A percentile compares a stretch with the other conserved stretches of the same genome.
Evolutionary conservation across 345 rosid species (phyloP).

Genomic region (Physaria fendleri): DNA sequence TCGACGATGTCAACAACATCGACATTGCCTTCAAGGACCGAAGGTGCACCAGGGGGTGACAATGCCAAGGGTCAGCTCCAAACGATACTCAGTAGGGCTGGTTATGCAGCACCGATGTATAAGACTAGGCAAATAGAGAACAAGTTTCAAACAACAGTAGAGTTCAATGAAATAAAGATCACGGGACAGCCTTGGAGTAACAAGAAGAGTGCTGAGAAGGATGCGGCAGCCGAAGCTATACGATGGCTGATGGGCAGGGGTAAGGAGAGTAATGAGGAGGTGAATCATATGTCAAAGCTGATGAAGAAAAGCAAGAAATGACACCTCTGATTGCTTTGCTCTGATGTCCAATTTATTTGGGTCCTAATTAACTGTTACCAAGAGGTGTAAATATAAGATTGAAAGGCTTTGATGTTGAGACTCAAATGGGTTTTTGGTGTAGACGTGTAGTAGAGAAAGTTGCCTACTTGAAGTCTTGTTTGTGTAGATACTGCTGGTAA

Average conservation of each 20-base stretch:
- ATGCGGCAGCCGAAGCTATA: constrained; percentile 90
- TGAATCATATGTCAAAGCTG: constrained; percentile 59
- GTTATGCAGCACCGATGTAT: constrained; percentile 59
- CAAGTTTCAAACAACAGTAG: constrained; percentile 71
- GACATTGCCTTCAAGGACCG: constrained; percentile 38
- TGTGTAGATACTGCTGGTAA: not conserved
- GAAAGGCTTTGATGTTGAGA: not conserved
- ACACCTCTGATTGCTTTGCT: constrained; percentile 31
- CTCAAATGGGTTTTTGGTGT: not conserved
- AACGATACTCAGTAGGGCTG: constrained; percentile 77
- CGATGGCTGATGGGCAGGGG: constrained; percentile 65
- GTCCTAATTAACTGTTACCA: not conserved
- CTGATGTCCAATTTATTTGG: not conserved
- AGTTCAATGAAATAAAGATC: constrained; percentile 63
- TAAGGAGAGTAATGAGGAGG: constrained; percentile 39
- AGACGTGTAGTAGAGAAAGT: constrained; percentile 7
- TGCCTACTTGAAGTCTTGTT: not conserved
- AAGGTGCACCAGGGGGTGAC: constrained; percentile 87
- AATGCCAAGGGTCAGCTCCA: constrained; percentile 88
- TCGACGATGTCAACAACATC: constrained; percentile 33
- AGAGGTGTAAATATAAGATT: not conserved
- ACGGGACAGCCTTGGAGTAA: constrained; percentile 79
- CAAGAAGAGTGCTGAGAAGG: constrained; percentile 94
- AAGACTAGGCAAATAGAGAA: constrained; percentile 69
- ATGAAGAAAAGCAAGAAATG: constrained; percentile 76